Evolutionary conservation across 2,329 filamentous ascomycete genomes (phyloP).

Genomic region (Sporothrix humicola): DNA sequence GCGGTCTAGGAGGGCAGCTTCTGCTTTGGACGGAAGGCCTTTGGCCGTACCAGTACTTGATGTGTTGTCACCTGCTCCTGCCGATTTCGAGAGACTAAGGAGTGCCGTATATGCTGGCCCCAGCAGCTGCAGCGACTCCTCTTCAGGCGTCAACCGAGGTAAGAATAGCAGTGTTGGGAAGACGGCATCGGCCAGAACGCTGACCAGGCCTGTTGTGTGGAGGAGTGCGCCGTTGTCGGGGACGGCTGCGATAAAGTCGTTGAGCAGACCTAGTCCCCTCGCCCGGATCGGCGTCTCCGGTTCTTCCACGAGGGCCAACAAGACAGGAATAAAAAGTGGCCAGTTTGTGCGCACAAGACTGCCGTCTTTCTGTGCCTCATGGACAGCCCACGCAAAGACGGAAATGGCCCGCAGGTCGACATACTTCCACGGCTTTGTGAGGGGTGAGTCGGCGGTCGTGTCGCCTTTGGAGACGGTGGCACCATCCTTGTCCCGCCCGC

Average conservation of each 20-base stretch:
- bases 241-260: constrained; percentile 61
- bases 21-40: constrained; percentile 37
- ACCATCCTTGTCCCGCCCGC: constrained; percentile 45
- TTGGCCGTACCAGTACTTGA: constrained; percentile 5
- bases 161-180: constrained; percentile 76
- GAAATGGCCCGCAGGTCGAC: constrained; percentile 57
- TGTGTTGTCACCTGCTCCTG: constrained; percentile 29
- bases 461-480: constrained; percentile 39
- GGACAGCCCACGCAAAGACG: constrained; percentile 67
- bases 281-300: constrained; percentile 57
- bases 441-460: constrained; percentile 45
- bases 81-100: constrained; percentile 56
- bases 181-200: constrained; percentile 71
- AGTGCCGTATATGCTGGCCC: constrained; percentile 69
- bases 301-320: constrained; percentile 73
- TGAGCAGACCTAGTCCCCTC: constrained; percentile 61
- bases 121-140: constrained; percentile 70
- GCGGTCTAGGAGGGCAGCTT: constrained; percentile 54
- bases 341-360: constrained; percentile 61
- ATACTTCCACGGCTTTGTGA: constrained; percentile 67
- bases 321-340: constrained; percentile 71
- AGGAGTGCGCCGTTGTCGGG: constrained; percentile 42
- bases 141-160: constrained; percentile 75
- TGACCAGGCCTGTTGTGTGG: constrained; percentile 63
- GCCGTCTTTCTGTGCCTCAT: constrained; percentile 48